These are phyloP conservation scores for Stygiomarasmius scandens DNA, from an alignment of 1,284 basidiomycete species.

Conservation along the genomic window DNA sequence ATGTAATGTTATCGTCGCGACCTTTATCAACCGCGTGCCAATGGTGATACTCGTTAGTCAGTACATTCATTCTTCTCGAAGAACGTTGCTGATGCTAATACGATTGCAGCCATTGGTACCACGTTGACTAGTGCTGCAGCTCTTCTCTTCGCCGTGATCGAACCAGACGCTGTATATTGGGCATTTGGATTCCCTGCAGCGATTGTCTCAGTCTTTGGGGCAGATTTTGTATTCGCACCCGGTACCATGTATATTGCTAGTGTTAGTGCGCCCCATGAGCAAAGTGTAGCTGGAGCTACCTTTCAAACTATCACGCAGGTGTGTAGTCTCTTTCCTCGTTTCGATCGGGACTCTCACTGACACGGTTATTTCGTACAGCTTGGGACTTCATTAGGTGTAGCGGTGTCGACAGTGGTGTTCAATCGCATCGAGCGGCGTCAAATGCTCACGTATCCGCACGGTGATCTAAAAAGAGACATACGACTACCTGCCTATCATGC, in stretches of 20 bases:
- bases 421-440: background rate
- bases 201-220: conserved; percentile 64
- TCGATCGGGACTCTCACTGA: background rate
- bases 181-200: conserved; percentile 70
- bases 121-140: conserved; percentile 53
- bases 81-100: no score
- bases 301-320: conserved; percentile 65
- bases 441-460: background rate
- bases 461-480: background rate
- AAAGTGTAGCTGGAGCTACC: conserved; percentile 64
- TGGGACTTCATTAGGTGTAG: conserved; percentile 15
- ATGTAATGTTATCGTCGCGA: conserved; percentile 14
- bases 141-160: conserved; percentile 63
- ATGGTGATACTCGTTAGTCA: conserved; percentile 12
- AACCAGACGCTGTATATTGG: conserved; percentile 59
- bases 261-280: conserved; percentile 60
- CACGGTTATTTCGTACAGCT: background rate
- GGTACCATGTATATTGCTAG: conserved; percentile 67
- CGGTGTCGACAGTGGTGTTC: conserved; percentile 15
- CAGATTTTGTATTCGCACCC: conserved; percentile 68
- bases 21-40: conserved; percentile 7
- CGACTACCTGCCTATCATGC: conserved; percentile 14
- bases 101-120: conserved; percentile 46
- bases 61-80: background rate
- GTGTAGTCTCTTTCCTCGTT: background rate